phyloP scores from a whole-genome alignment of 2,329 filamentous ascomycete species.

The Nigrograna mackinnonii region DNA sequence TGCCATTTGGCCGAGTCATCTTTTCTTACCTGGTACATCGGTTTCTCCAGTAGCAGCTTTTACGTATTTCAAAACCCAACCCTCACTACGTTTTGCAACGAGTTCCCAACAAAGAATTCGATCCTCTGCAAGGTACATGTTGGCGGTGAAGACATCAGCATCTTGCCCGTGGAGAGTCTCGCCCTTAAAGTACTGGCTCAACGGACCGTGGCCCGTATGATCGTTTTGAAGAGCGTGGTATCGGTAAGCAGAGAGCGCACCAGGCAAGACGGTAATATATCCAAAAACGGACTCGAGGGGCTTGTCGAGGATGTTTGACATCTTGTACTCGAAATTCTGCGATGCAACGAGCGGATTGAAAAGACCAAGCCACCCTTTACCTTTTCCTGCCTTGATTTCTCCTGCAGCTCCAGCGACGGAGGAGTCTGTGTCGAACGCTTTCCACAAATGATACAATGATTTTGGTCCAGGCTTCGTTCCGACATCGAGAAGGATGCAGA shows the following conservation, averaged over 20 bases:
- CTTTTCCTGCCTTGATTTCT: constrained; percentile 97
- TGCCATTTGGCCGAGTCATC: too few species aligned
- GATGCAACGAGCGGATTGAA: constrained; percentile 94
- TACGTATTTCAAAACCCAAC: constrained; percentile 98
- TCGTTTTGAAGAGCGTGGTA: constrained; percentile 98
- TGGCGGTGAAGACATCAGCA: constrained; percentile 95
- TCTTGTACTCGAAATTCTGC: constrained; percentile 99
- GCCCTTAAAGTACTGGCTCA: constrained; percentile 99
- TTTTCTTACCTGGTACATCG: constrained; percentile 82
- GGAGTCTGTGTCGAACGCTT: constrained; percentile 96
- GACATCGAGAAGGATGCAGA: constrained; percentile 95
- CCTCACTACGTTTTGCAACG: constrained; percentile 89
- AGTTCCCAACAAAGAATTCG: constrained; percentile 93
- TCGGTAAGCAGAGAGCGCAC: constrained; percentile 91
- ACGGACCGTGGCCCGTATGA: constrained; percentile 87
- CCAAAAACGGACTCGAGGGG: constrained; percentile 96
- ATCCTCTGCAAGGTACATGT: constrained; percentile 92
- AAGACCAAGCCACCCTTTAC: constrained; percentile 78
- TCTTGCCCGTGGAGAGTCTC: constrained; percentile 95
- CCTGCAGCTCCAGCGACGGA: constrained; percentile 96
- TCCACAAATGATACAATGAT: constrained; percentile 97
- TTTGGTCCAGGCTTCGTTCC: constrained; percentile 88
- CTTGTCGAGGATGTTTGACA: constrained; percentile 99
- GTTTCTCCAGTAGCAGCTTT: constrained; percentile 97
- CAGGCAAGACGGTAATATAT: constrained; percentile 95